phyloP scores from a whole-genome alignment of 2,329 filamentous ascomycete genomes.

The Scedosporium minutisporum region DNA sequence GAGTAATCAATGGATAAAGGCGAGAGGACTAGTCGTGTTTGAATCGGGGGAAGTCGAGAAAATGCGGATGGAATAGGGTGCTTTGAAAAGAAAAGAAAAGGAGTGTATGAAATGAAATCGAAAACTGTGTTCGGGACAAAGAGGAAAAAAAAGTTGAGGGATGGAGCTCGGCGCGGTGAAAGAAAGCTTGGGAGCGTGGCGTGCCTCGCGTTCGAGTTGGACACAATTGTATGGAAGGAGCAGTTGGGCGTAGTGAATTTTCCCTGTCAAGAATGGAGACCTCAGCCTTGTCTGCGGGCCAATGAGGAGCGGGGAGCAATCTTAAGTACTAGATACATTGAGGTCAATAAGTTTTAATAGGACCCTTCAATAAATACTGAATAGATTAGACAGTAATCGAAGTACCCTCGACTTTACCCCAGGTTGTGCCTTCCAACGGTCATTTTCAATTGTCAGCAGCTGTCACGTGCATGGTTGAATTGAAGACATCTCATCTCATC shows the following conservation, averaged over 20 bases:
- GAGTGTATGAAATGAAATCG: conserved; percentile 2
- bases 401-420: too few relatives aligned
- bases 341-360: too few relatives aligned
- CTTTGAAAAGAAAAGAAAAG: conserved; percentile 4
- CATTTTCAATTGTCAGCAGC: too few relatives aligned
- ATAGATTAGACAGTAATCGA: too few relatives aligned
- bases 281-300: conserved; percentile 1
- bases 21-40: not conserved
- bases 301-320: not conserved
- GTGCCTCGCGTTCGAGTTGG: conserved; percentile 4
- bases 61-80: not conserved
- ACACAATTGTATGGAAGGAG: not conserved
- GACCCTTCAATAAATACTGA: too few relatives aligned
- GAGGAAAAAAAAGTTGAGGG: not conserved
- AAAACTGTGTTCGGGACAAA: conserved; percentile 2
- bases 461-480: too few relatives aligned
- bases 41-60: not conserved
- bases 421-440: too few relatives aligned
- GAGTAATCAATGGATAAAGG: not conserved
- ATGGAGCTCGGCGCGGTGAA: not conserved
- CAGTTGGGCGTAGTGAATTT: conserved; percentile 4
- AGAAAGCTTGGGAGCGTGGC: not conserved
- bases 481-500: too few relatives aligned
- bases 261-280: not conserved
- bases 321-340: not conserved